Conservation (phyloP, 192 early-diverging fungal species). For the Podila verticillata region DNA sequence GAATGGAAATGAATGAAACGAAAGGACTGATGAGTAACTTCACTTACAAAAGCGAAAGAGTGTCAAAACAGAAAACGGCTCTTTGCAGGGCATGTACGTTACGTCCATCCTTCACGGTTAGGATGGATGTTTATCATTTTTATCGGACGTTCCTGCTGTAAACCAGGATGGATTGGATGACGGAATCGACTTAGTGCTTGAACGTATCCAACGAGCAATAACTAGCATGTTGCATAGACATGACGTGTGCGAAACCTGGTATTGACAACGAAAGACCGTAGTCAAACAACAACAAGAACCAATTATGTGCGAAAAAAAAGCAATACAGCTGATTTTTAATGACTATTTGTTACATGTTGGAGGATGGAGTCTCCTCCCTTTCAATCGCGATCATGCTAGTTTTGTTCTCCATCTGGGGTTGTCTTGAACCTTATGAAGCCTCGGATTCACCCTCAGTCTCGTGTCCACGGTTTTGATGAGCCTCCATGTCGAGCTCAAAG, state of each 20-base stretch:
- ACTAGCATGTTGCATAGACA: too few relatives aligned
- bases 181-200: conserved; percentile 4
- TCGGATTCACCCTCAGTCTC: not conserved
- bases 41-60: not conserved
- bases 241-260: too few relatives aligned
- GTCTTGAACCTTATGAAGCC: not conserved
- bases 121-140: too few relatives aligned
- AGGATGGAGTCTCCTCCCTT: too few relatives aligned
- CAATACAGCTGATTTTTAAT: too few relatives aligned
- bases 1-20: not conserved
- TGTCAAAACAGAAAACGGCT: not conserved
- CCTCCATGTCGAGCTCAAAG: conserved; percentile 15
- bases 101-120: too few relatives aligned
- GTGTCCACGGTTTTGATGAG: not conserved
- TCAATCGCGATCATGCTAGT: not conserved
- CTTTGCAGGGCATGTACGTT: not conserved
- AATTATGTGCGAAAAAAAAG: too few relatives aligned
- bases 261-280: too few relatives aligned
- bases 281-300: too few relatives aligned
- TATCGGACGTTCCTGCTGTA: not conserved
- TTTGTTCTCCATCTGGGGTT: not conserved
- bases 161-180: conserved; percentile 25
- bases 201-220: not conserved
- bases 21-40: not conserved
- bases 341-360: too few relatives aligned